Conservation (phyloP, 2,329 filamentous ascomycete genomes). For the Thielaviopsis ethacetica region DNA sequence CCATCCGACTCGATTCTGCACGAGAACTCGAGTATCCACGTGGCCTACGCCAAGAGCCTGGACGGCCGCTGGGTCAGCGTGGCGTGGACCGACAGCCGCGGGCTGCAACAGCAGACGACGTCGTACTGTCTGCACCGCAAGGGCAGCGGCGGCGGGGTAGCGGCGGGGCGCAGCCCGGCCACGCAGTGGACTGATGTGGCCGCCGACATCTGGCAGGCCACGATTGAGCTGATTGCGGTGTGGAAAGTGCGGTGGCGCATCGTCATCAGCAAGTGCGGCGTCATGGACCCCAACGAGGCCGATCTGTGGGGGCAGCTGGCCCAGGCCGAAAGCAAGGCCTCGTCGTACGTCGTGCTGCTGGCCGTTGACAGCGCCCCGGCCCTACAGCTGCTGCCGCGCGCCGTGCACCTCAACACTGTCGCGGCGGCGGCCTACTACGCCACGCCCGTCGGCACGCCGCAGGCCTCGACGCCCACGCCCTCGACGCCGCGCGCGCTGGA, state of each 20-base stretch:
- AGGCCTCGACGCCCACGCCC: constrained; percentile 35
- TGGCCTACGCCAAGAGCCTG: constrained; percentile 61
- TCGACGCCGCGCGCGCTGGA: constrained; percentile 41
- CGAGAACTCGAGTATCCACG: constrained; percentile 65
- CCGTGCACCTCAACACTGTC: constrained; percentile 30
- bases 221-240: constrained; percentile 52
- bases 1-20: constrained; percentile 58
- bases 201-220: constrained; percentile 63
- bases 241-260: constrained; percentile 64
- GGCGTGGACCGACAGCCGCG: constrained; percentile 66
- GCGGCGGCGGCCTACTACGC: constrained; percentile 21
- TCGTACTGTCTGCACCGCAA: constrained; percentile 56
- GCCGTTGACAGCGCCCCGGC: constrained; percentile 49
- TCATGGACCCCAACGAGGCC: constrained; percentile 50
- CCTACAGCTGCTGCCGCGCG: constrained; percentile 43
- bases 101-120: constrained; percentile 53
- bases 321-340: constrained; percentile 33
- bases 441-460: constrained; percentile 54
- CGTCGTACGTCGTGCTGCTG: constrained; percentile 40
- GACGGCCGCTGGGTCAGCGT: constrained; percentile 66
- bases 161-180: constrained; percentile 23
- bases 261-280: constrained; percentile 54
- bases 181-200: constrained; percentile 46
- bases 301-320: constrained; percentile 40
- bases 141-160: constrained; percentile 17